These are phyloP conservation scores for Fusarium luffae DNA, from an alignment of 2,329 filamentous ascomycete species.

Conservation along the genomic window DNA sequence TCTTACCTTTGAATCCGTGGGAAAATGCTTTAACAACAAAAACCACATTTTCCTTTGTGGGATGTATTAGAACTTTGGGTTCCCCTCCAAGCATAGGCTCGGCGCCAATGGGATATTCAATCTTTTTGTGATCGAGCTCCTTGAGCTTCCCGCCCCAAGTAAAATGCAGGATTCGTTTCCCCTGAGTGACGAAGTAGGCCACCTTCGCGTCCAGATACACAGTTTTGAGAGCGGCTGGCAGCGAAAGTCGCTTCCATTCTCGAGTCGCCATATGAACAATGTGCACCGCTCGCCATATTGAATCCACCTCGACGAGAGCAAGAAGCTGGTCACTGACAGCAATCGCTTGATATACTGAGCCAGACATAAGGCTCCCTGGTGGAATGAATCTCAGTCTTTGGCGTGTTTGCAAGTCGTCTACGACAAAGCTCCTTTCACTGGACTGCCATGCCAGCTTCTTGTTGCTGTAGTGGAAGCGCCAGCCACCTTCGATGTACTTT, in stretches of 20 bases:
- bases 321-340: slow-evolving; percentile 39
- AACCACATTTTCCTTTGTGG: slow-evolving; percentile 28
- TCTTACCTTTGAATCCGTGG: slow-evolving; percentile 10
- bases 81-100: slow-evolving; percentile 13
- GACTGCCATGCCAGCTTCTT: slow-evolving; percentile 47
- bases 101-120: slow-evolving; percentile 1
- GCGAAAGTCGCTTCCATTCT: slow-evolving; percentile 32
- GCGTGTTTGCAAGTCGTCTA: slow-evolving; percentile 41
- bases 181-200: slow-evolving; percentile 36
- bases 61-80: slow-evolving; percentile 40
- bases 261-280: slow-evolving; percentile 35
- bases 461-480: slow-evolving; percentile 37
- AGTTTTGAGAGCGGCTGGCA: slow-evolving; percentile 30
- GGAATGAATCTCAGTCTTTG: slow-evolving; percentile 37
- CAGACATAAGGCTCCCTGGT: slow-evolving; percentile 30
- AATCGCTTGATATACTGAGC: slow-evolving; percentile 26
- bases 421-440: slow-evolving; percentile 25
- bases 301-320: slow-evolving; percentile 14
- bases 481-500: not conserved
- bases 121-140: slow-evolving; percentile 26
- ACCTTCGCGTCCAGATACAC: slow-evolving; percentile 37
- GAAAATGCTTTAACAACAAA: slow-evolving; percentile 30
- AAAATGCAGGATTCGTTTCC: slow-evolving; percentile 39
- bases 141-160: slow-evolving; percentile 32
- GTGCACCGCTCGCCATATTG: not conserved